Conservation (phyloP, 352 stramenopile species). For the Peronospora destructor region DNA sequence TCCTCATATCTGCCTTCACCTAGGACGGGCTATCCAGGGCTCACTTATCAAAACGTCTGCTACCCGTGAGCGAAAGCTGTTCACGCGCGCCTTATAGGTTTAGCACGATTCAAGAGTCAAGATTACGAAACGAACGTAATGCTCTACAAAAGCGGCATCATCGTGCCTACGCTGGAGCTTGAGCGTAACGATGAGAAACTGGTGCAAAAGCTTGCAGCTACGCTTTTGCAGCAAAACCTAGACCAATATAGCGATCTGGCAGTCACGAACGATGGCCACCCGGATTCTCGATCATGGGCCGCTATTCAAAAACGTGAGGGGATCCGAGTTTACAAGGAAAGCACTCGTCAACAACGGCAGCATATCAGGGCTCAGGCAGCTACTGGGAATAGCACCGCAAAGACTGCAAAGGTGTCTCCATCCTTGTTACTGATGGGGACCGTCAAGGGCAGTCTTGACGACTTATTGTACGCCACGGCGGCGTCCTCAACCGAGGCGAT, state of each 20-base stretch:
- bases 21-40: conserved; percentile 2
- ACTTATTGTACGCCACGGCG: conserved; percentile 40
- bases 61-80: background rate
- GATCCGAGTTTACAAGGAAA: conserved; percentile 34
- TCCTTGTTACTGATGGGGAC: conserved; percentile 32
- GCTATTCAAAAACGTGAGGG: conserved; percentile 27
- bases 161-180: conserved; percentile 28
- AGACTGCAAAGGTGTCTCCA: conserved; percentile 15
- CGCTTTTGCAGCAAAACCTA: conserved; percentile 26
- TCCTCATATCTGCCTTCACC: conserved; percentile 7
- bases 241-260: conserved; percentile 21
- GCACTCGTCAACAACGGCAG: conserved; percentile 19
- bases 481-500: conserved; percentile 33
- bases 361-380: conserved; percentile 22
- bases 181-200: conserved; percentile 21
- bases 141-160: conserved; percentile 15
- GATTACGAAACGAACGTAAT: conserved; percentile 18
- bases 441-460: conserved; percentile 36
- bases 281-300: conserved; percentile 26
- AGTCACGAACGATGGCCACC: conserved; percentile 28
- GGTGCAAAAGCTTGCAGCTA: conserved; percentile 29
- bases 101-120: background rate
- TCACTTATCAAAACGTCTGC: conserved; percentile 20
- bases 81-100: background rate
- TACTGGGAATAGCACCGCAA: conserved; percentile 12